Evolutionary conservation across 2,329 filamentous ascomycete genomes (phyloP), one percentile per base, ranked within the genome.

Genomic region (Fusarium pseudograminearum): DNA sequence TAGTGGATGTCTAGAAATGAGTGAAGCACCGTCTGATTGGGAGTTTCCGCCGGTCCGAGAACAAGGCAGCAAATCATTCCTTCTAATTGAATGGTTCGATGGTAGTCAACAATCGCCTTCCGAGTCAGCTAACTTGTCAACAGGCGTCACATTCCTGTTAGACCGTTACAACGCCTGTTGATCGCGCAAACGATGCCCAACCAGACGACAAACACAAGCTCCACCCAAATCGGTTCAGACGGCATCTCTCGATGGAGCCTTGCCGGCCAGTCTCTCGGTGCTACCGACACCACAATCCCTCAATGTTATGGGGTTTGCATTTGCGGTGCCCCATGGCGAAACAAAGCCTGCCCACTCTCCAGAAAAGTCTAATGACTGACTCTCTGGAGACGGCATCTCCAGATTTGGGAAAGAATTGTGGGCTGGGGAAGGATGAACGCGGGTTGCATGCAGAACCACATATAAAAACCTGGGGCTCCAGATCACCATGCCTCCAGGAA

Each of bases 231-330:
- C 67, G 67, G 67, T 47, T 71, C 46, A 54, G 54, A 71, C 67
- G 67, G 67, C 67, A 70, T 57, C 48, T 65, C 38, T 33, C 14
- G 54, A 71, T 71, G 67, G 67, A 67, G 53, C 44, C 60, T 24
- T 14, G 34, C 70, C 72, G 72, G 72, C 72, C 54, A 73, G 64
- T 65, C 56, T 48, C 63, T 74, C 72, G 72, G 72, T 74, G 64
- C 28, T 71, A 73, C 55, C 72, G 70, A 73, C 67, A 64, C 54
- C 54, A 50, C 64, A 53, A 52, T 48, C 53, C 51, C 48, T 45
- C 54, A 46, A 62, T 57, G 34, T 30, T 26, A 36, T 62, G 58
- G 47, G n/a, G 44, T 41, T 56, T 38, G 52, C 57, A 59, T 57
- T 63, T 57, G 60, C 57, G 55, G 65, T 65, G 48, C 69, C 51